Evolutionary conservation across 2,329 filamentous ascomycete genomes (phyloP).

Genomic region (Exserohilum rostratum): DNA sequence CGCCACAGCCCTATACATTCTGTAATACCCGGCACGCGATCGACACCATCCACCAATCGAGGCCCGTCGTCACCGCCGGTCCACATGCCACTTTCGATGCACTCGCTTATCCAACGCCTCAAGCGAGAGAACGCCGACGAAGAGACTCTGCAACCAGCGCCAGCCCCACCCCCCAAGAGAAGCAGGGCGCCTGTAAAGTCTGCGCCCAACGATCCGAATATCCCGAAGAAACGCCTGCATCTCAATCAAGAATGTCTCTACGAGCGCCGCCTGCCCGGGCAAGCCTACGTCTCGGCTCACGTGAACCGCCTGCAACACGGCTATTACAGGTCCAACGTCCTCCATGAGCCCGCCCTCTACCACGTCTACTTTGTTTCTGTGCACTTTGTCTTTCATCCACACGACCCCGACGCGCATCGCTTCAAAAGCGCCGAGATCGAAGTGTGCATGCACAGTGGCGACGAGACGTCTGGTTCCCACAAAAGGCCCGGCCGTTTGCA

Average conservation of each 20-base stretch:
- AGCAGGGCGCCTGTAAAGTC: conserved; percentile 17
- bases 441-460: conserved; percentile 44
- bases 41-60: no score
- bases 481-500: conserved; percentile 25
- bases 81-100: conserved; percentile 9
- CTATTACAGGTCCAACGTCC: conserved; percentile 51
- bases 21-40: no score
- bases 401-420: conserved; percentile 51
- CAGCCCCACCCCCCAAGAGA: conserved; percentile 7
- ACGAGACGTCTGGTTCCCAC: conserved; percentile 10
- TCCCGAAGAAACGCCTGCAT: conserved; percentile 33
- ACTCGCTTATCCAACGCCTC: conserved; percentile 16
- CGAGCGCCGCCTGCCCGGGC: conserved; percentile 55
- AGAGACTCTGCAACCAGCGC: neutral
- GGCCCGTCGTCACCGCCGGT: neutral
- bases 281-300: conserved; percentile 58
- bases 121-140: conserved; percentile 4
- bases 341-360: conserved; percentile 52
- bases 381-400: conserved; percentile 58
- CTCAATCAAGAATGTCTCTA: conserved; percentile 54
- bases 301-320: conserved; percentile 59
- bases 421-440: conserved; percentile 57
- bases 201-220: conserved; percentile 31
- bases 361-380: conserved; percentile 58
- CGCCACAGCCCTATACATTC: neutral